These are phyloP conservation scores for Hirsutella minnesotensis DNA, from an alignment of 2,329 filamentous ascomycete species.

Conservation along the genomic window DNA sequence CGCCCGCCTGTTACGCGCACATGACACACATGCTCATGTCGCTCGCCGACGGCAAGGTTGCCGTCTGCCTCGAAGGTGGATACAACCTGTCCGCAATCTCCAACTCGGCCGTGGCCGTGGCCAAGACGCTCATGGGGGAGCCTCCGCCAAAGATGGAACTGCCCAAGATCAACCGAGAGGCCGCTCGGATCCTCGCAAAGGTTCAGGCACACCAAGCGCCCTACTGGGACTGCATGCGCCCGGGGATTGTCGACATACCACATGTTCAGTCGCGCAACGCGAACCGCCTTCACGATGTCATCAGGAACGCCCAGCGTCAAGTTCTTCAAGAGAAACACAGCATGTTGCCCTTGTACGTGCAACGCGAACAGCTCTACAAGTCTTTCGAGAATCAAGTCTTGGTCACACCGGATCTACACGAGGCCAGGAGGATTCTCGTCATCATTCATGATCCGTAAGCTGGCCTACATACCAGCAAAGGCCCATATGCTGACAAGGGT, in stretches of 20 bases:
- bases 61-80: slow-evolving; percentile 88
- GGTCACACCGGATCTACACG: slow-evolving; percentile 59
- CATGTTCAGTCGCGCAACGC: slow-evolving; percentile 40
- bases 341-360: slow-evolving; percentile 73
- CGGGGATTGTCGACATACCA: slow-evolving; percentile 45
- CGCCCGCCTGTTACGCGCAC: slow-evolving; percentile 84
- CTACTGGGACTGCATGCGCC: slow-evolving; percentile 84
- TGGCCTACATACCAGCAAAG: slow-evolving; percentile 7
- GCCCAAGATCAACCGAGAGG: slow-evolving; percentile 45
- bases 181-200: slow-evolving; percentile 41
- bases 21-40: slow-evolving; percentile 99
- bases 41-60: slow-evolving; percentile 76
- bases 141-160: slow-evolving; percentile 56
- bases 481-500: slow-evolving; percentile 9
- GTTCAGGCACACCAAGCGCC: slow-evolving; percentile 50
- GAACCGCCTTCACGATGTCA: slow-evolving; percentile 64
- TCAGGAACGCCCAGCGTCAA: slow-evolving; percentile 65
- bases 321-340: slow-evolving; percentile 58
- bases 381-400: slow-evolving; percentile 81
- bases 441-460: slow-evolving; percentile 87
- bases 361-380: slow-evolving; percentile 58
- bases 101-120: slow-evolving; percentile 81
- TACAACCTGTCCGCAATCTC: slow-evolving; percentile 94
- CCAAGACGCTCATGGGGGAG: slow-evolving; percentile 88
- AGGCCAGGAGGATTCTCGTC: slow-evolving; percentile 59